Percentiles rank a stretch among this genome's conserved stretches.
Conservation (phyloP, 257 asterid species). For the Przewalskia tangutica region DNA sequence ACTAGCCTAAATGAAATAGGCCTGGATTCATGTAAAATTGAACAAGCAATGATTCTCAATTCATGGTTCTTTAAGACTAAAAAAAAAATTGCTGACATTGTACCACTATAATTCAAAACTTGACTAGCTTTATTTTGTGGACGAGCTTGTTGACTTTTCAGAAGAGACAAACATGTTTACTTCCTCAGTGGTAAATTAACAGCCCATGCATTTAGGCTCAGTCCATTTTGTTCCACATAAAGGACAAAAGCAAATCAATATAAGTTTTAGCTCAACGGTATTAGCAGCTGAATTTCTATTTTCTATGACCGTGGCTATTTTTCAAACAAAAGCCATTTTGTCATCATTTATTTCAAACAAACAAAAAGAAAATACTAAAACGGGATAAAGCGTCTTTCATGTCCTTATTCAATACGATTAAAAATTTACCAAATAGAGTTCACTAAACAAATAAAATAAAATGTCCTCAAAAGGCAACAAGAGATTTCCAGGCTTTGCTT, state of each 20-base stretch:
- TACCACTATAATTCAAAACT: neutral
- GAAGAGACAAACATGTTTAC: neutral
- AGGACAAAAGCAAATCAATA: neutral
- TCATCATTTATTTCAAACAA: too few species aligned
- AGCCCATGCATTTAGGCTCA: neutral
- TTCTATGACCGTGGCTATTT: too few species aligned
- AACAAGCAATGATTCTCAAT: neutral
- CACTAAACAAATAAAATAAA: too few species aligned
- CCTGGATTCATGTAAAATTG: neutral
- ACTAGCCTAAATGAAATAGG: neutral
- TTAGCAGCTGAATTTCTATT: neutral
- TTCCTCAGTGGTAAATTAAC: neutral
- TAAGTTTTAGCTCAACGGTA: neutral
- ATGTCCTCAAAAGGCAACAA: too few species aligned
- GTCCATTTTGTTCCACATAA: neutral
- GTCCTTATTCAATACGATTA: too few species aligned
- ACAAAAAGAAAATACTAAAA: too few species aligned
- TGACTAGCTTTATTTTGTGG: too few species aligned
- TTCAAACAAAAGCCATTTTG: too few species aligned
- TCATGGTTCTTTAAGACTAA: neutral
- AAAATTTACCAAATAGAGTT: too few species aligned
- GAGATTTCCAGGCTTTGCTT: neutral
- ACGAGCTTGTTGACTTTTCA: neutral
- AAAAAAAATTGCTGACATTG: neutral
- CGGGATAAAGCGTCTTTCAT: too few species aligned